phyloP scores from a whole-genome alignment of 768 basidiomycete species.

The Leccinum pellstonianum region DNA sequence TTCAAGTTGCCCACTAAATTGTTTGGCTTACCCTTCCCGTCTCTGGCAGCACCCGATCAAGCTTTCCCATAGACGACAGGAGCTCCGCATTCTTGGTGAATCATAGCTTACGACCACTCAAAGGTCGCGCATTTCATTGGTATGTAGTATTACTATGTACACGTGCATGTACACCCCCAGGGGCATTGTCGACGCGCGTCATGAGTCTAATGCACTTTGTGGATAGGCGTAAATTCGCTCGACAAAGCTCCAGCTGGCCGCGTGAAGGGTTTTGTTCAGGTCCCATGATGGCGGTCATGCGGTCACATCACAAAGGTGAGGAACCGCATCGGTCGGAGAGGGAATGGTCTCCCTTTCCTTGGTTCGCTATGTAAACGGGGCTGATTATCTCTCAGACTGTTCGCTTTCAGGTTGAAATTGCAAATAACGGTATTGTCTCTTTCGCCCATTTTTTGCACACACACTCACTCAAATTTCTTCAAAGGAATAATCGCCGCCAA shows the following conservation, averaged over 20 bases:
- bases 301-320: conserved; percentile 92
- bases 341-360: background rate
- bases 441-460: conserved; percentile 3
- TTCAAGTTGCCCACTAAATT: too few species aligned
- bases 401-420: conserved; percentile 64
- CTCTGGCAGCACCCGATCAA: too few species aligned
- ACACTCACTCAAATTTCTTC: conserved; percentile 20
- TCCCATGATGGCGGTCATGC: conserved; percentile 48
- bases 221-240: conserved; percentile 87
- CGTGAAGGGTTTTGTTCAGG: conserved; percentile 88
- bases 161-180: background rate
- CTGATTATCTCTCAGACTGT: conserved; percentile 6
- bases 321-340: conserved; percentile 15
- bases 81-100: background rate
- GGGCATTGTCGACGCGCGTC: conserved; percentile 6
- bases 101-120: conserved; percentile 49
- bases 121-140: conserved; percentile 65
- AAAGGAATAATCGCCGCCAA: conserved; percentile 86
- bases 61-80: too few species aligned
- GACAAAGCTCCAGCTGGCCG: conserved; percentile 77
- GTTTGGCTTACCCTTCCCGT: too few species aligned
- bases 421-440: conserved; percentile 77
- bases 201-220: conserved; percentile 6
- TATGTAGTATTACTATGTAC: conserved; percentile 23
- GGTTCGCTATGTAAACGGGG: too few species aligned